Base-by-base conservation (phyloP, 441 rosid species). In the Eruca vesicaria region DNA sequence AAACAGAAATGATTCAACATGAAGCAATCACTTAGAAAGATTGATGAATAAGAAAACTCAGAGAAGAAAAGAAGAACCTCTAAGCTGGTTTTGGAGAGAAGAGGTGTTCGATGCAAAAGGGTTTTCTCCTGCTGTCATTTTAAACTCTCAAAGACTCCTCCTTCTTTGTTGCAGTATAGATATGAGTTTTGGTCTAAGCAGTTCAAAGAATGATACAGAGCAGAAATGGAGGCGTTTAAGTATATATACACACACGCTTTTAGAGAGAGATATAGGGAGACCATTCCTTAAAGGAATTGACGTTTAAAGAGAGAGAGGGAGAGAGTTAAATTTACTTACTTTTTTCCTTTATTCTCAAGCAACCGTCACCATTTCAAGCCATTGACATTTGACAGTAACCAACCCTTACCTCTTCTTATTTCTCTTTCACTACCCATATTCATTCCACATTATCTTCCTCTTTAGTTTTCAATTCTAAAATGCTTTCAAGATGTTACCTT, bases 101-200 rank as follows among this genome's bases (percentile, higher is more conserved):
- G 88, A 80, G 75, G 85, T 87, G 80, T 95, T 89, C 23, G 81
- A 71, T 18, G 84, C 88, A 75, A 88, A 75, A 80, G 92, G 97
- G 79, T 86, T 84, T 36, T 66, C 87, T 62, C 69, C 86, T 50
- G 80, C 70, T 3, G 77, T 82, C 81, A 83, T 85, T 81, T 87
- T 84, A 45, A 52, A n/a, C 63, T 73, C 72, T 66, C 62, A 43
- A 61, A 19, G 35, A 4, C 58, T 57, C 50, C 38, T 72, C 68
- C 66, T 66, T 58, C 62, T 20, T 33, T 66, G 73, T 56, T 50
- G 28, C 52, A 29, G 18, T 32, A 28, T 23, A 53, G 33, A 53
- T 20, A 53, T n/a, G 31, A 55, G 77, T 45, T 68, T 79, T 52
- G 20, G 66, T 43, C 11, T 16, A 32, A 31, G 57, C 61, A 74